Evolutionary conservation across 2,329 filamentous ascomycete species (phyloP).

Genomic region (Talaromyces sp.): DNA sequence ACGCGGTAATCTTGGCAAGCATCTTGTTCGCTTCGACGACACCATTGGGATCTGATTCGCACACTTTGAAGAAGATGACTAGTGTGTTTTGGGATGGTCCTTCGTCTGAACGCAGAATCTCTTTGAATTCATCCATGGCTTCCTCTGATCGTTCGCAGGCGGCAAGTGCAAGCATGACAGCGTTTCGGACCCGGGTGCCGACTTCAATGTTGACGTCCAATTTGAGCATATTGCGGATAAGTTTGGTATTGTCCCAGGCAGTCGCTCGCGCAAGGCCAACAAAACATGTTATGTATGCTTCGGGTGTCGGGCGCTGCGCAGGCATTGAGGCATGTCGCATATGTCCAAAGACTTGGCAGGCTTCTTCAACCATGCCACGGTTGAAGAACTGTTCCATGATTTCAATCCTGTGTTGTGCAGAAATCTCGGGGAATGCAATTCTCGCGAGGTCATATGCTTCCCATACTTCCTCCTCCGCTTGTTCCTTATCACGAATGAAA

Average conservation of each 20-base stretch:
- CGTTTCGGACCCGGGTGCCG: slow-evolving; percentile 73
- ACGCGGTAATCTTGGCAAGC: slow-evolving; percentile 55
- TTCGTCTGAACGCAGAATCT: slow-evolving; percentile 78
- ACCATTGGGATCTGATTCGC: slow-evolving; percentile 56
- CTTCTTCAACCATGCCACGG: slow-evolving; percentile 76
- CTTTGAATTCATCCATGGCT: slow-evolving; percentile 75
- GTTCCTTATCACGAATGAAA: slow-evolving; percentile 60
- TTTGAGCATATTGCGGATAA: slow-evolving; percentile 90
- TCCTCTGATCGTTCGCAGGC: slow-evolving; percentile 62
- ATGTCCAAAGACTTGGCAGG: slow-evolving; percentile 79
- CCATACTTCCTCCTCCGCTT: slow-evolving; percentile 62
- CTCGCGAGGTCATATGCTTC: slow-evolving; percentile 58
- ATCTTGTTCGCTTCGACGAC: slow-evolving; percentile 50
- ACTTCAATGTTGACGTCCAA: slow-evolving; percentile 78
- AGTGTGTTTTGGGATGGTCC: slow-evolving; percentile 80
- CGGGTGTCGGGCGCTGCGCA: slow-evolving; percentile 63
- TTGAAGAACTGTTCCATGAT: slow-evolving; percentile 82
- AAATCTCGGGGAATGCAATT: slow-evolving; percentile 59
- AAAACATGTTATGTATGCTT: slow-evolving; percentile 75
- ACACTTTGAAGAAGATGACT: slow-evolving; percentile 73
- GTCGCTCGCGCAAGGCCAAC: slow-evolving; percentile 64
- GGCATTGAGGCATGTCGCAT: slow-evolving; percentile 72
- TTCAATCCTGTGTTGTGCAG: slow-evolving; percentile 60
- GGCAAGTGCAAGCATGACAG: slow-evolving; percentile 81
- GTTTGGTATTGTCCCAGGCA: slow-evolving; percentile 63